Conservation (phyloP, 345 rosid genomes). For the Bruguiera sexangula region DNA sequence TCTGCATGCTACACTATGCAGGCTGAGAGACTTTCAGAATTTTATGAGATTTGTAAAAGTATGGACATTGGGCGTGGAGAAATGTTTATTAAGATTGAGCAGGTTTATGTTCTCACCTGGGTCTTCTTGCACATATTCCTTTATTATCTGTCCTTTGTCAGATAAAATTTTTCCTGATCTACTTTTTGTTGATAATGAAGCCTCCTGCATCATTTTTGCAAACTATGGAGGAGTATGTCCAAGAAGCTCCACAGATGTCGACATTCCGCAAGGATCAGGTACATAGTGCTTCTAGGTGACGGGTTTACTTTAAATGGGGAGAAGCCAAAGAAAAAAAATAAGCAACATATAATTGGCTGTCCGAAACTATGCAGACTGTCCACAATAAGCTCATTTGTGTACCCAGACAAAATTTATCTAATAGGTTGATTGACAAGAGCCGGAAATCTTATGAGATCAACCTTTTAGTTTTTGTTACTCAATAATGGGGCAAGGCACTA, state of each 20-base stretch:
- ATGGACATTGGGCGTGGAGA: constrained; percentile 82
- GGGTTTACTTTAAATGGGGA: constrained; percentile 7
- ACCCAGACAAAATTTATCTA: not conserved
- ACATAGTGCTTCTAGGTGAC: constrained; percentile 2
- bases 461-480: not conserved
- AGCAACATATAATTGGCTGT: not conserved
- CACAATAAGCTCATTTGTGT: not conserved
- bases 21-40: constrained; percentile 94
- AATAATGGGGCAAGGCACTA: not conserved
- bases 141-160: constrained; percentile 2
- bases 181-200: constrained; percentile 34
- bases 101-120: constrained; percentile 47
- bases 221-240: constrained; percentile 98
- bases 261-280: constrained; percentile 76
- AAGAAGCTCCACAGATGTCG: constrained; percentile 69
- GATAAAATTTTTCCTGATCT: not conserved
- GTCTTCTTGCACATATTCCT: constrained; percentile 6
- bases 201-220: constrained; percentile 90
- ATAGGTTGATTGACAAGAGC: not conserved
- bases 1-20: constrained; percentile 24
- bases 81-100: constrained; percentile 79
- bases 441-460: not conserved
- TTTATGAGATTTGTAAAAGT: constrained; percentile 87
- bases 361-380: not conserved
- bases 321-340: not conserved